Conservation (phyloP, 2,329 filamentous ascomycete species). For the Aspergillus sclerotialis region DNA sequence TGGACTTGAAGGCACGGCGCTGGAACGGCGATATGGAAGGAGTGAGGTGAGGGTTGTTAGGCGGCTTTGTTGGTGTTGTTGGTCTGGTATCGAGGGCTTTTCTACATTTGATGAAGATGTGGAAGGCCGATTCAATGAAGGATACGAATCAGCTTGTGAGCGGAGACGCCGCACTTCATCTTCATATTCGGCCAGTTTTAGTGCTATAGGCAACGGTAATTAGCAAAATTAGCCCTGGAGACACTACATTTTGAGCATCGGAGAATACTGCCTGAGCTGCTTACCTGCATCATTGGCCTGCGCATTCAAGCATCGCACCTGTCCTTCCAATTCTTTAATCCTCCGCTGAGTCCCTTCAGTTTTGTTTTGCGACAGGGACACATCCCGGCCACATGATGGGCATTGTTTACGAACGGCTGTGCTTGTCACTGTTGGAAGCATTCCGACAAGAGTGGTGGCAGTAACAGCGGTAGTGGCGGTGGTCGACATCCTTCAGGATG, state of each 20-base stretch:
- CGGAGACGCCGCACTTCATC: slow-evolving; percentile 51
- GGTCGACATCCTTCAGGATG: slow-evolving; percentile 16
- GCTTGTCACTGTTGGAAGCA: slow-evolving; percentile 20
- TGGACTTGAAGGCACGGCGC: slow-evolving; percentile 22
- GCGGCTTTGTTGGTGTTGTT: slow-evolving; percentile 25
- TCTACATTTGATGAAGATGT: slow-evolving; percentile 24
- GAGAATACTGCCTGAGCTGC: slow-evolving; percentile 9
- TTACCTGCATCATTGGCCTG: slow-evolving; percentile 49
- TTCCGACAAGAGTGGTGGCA: slow-evolving; percentile 26
- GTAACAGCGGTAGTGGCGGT: slow-evolving; percentile 16
- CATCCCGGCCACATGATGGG: slow-evolving; percentile 33
- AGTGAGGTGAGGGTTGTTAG: slow-evolving; percentile 33
- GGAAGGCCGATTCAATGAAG: slow-evolving; percentile 14
- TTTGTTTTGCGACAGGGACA: slow-evolving; percentile 15
- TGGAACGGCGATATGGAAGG: slow-evolving; percentile 32
- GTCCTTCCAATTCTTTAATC: slow-evolving; percentile 48
- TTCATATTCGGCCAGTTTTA: slow-evolving; percentile 57
- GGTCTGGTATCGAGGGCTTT: slow-evolving; percentile 27
- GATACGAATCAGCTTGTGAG: slow-evolving; percentile 20
- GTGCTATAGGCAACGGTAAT: slow-evolving; percentile 32
- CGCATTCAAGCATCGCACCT: slow-evolving; percentile 46
- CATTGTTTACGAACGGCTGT: slow-evolving; percentile 22
- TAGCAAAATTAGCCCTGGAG: slow-evolving; percentile 6
- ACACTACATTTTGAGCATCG: background rate
- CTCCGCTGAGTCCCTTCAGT: slow-evolving; percentile 30